These are phyloP conservation scores for Komagataella kurtzmanii DNA, from an alignment of 805 yeast species.

Conservation along the genomic window DNA sequence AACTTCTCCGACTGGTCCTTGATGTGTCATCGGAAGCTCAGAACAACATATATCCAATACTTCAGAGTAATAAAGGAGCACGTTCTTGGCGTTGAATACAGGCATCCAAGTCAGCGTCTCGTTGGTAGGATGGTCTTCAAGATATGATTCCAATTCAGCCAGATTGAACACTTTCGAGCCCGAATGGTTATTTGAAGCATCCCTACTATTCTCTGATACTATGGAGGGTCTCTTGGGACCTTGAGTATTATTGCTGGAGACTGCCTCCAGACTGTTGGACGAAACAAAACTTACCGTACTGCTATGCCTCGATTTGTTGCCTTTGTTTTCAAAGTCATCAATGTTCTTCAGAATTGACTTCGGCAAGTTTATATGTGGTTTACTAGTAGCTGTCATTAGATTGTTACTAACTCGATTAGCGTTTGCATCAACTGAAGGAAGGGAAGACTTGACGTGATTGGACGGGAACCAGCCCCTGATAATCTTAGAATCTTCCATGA, in stretches of 20 bases:
- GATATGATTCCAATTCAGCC: conserved; percentile 5
- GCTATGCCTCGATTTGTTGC: conserved; percentile 26
- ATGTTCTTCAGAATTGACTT: conserved; percentile 4
- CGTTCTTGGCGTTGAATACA: conserved; percentile 38
- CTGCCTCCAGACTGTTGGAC: conserved; percentile 15
- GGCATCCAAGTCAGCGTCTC: conserved; percentile 45
- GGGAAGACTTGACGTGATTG: conserved; percentile 32
- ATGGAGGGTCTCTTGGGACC: neutral
- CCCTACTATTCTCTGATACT: neutral
- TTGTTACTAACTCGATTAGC: conserved; percentile 7
- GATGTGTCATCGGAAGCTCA: conserved; percentile 34
- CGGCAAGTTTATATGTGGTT: conserved; percentile 6
- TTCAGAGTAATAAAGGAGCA: conserved; percentile 44
- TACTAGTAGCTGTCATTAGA: neutral
- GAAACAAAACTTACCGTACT: conserved; percentile 37
- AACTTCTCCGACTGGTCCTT: conserved; percentile 2
- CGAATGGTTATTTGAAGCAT: neutral
- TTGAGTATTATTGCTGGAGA: conserved; percentile 15
- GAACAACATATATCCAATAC: conserved; percentile 46
- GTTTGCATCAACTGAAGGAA: conserved; percentile 16
- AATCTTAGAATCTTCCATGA: conserved; percentile 24
- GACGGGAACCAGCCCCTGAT: conserved; percentile 81
- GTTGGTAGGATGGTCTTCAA: conserved; percentile 6
- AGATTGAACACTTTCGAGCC: conserved; percentile 1
- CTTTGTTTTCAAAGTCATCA: conserved; percentile 6